Percentiles rank a stretch among this genome's conserved stretches.
Evolutionary conservation across 352 stramenopile genomes (phyloP).

Genomic region (Globisporangium nodosum): DNA sequence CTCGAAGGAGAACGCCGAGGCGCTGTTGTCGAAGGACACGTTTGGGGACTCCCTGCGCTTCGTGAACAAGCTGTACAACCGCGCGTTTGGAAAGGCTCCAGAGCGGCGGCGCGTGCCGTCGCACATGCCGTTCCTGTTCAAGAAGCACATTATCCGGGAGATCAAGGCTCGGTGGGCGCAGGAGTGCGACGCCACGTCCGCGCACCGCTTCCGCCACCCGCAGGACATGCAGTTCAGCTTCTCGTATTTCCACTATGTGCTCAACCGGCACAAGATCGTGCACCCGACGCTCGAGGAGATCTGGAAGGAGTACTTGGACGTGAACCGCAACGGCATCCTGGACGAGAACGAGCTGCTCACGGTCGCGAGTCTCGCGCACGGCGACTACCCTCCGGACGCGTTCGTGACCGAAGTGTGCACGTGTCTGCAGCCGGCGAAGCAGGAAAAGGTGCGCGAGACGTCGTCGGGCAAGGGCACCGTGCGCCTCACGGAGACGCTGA

Average conservation of each 20-base stretch:
- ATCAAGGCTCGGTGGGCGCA: slow-evolving; percentile 82
- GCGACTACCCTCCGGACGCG: slow-evolving; percentile 57
- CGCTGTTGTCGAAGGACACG: slow-evolving; percentile 81
- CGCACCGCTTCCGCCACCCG: slow-evolving; percentile 87
- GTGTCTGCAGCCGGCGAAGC: slow-evolving; percentile 67
- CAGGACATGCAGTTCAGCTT: slow-evolving; percentile 96
- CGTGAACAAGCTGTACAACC: slow-evolving; percentile 91
- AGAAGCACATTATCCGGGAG: slow-evolving; percentile 82
- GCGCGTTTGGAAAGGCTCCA: slow-evolving; percentile 75
- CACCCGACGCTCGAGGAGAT: slow-evolving; percentile 70
- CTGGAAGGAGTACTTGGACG: slow-evolving; percentile 87
- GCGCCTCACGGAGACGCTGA: slow-evolving; percentile 64
- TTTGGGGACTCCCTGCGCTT: slow-evolving; percentile 90
- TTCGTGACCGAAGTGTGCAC: slow-evolving; percentile 63
- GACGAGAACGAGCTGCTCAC: slow-evolving; percentile 90
- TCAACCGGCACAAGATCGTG: slow-evolving; percentile 83
- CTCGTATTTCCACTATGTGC: slow-evolving; percentile 93
- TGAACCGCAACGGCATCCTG: slow-evolving; percentile 87
- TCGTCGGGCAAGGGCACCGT: slow-evolving; percentile 51
- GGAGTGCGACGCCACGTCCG: slow-evolving; percentile 73
- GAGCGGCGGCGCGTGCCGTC: slow-evolving; percentile 83
- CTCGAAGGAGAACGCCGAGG: slow-evolving; percentile 35
- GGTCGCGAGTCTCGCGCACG: slow-evolving; percentile 75
- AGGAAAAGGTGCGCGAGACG: slow-evolving; percentile 65
- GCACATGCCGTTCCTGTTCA: slow-evolving; percentile 94